Percentiles rank a stretch among this genome's conserved stretches.
These are phyloP conservation scores for Mucor plumbeus DNA, from an alignment of 371 early-diverging fungal species.

Conservation along the genomic window DNA sequence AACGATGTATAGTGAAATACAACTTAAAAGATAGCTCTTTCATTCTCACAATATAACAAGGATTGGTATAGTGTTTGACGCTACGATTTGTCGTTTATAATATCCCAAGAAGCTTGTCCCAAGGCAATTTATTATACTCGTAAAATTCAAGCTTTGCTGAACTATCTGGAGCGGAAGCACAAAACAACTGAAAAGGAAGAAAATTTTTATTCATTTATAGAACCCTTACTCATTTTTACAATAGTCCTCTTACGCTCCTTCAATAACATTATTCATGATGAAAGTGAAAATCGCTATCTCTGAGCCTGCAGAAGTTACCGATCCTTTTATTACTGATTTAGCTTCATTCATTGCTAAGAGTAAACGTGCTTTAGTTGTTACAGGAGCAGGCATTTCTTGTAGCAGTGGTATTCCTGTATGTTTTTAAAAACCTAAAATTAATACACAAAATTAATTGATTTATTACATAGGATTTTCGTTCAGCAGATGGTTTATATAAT, in stretches of 20 bases:
- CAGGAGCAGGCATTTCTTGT: conserved; percentile 94
- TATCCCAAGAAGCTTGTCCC: too few relatives aligned
- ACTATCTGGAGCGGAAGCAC: background rate
- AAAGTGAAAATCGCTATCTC: conserved; percentile 44
- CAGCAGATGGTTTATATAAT: conserved; percentile 77
- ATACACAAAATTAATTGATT: conserved; percentile 3
- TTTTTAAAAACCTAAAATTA: background rate
- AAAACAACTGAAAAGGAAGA: conserved; percentile 5
- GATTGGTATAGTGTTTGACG: too few relatives aligned
- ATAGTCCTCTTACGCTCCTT: background rate
- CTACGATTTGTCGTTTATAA: too few relatives aligned
- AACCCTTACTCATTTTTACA: background rate
- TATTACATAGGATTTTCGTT: conserved; percentile 78
- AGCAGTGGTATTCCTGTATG: conserved; percentile 87
- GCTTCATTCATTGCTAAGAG: conserved; percentile 65
- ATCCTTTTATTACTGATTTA: conserved; percentile 49
- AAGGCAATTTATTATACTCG: too few relatives aligned
- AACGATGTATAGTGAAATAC: too few relatives aligned
- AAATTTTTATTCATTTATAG: background rate
- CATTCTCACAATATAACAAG: too few relatives aligned
- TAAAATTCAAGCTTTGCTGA: too few relatives aligned
- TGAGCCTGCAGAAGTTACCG: conserved; percentile 47
- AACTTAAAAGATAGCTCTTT: too few relatives aligned
- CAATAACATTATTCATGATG: conserved; percentile 14
- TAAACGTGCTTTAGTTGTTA: conserved; percentile 80